Evolutionary conservation across 805 yeast species (phyloP), one percentile per base, ranked within the genome.

Genomic region (Candida lessepsii): DNA sequence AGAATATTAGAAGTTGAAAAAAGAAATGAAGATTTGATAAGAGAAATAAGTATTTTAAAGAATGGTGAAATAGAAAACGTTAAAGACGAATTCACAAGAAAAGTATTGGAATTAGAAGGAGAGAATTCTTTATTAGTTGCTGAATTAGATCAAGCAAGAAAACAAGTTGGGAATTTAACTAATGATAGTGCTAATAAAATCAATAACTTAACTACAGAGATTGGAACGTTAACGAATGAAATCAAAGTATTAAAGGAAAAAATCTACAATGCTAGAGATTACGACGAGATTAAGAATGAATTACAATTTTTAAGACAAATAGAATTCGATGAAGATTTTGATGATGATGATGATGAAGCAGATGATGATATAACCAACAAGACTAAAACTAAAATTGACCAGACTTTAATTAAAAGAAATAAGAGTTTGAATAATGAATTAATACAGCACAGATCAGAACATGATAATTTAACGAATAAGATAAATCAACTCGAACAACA

Each of bases 221-320:
- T 71, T 2, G 50, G 53, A 2, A 75, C 75, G 31, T 65, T 75
- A 45, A 58, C 61, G n/a, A 58, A 60, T 11, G 91, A 84, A 55
- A 58, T 77, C 18, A 67, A 65, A 8, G 55, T 58, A 4, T 63
- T 85, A 48, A 76, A 75, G 51, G 62, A 64, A 18, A 74, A 76
- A 41, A 54, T 83, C 31, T 63, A 65, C 3, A 58, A 66, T 23
- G 76, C 80, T 37, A 63, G 72, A 2, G 96, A 89, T 56, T 89
- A 90, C 59, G 89, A 85, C 38, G 89, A 86, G 46, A 57, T 89
- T 35, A 88, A 87, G 57, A 75, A 78, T 36, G 96, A 90, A 53
- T 66, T 90, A 48, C 75, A 73, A 14, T 75, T 88, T 18, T 58
- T 89, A 45, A 80, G 83, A 55, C 81, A 82, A 47, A 81, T 88